phyloP scores from a whole-genome alignment of 1,284 basidiomycete species.

The Tilletiopsis washingtonensis region DNA sequence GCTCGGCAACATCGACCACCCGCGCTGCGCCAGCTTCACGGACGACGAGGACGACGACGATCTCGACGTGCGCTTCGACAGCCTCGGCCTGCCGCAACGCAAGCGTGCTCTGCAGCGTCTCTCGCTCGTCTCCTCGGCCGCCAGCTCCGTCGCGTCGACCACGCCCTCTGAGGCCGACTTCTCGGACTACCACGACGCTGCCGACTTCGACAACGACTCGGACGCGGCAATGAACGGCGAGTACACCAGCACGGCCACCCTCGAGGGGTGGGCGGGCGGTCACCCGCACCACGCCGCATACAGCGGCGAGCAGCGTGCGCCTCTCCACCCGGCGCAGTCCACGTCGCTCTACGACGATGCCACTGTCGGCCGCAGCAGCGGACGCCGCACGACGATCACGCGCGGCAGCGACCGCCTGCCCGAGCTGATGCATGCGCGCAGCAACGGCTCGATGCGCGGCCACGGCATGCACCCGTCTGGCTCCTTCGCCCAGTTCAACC shows the following conservation, averaged over 20 bases:
- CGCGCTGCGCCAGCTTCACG: too few species aligned
- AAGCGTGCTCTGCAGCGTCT: constrained; percentile 24
- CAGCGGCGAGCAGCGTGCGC: too few species aligned
- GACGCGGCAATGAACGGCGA: constrained; percentile 4
- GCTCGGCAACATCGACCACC: too few species aligned
- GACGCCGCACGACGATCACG: constrained; percentile 13
- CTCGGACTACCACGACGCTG: background rate
- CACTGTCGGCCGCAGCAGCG: too few species aligned
- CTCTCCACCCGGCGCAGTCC: too few species aligned
- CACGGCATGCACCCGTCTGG: constrained; percentile 11
- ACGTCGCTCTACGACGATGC: too few species aligned
- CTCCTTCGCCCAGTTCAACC: constrained; percentile 22
- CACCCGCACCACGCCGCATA: too few species aligned
- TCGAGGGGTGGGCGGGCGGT: too few species aligned
- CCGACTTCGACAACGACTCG: constrained; percentile 16
- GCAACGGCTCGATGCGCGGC: constrained; percentile 6
- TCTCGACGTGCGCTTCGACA: constrained; percentile 5
- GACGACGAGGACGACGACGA: constrained; percentile 10
- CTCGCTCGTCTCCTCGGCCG: constrained; percentile 24
- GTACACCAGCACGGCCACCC: constrained; percentile 13
- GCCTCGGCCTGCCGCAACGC: constrained; percentile 12
- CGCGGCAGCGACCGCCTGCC: constrained; percentile 1
- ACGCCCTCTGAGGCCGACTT: constrained; percentile 19
- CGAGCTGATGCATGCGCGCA: constrained; percentile 4
- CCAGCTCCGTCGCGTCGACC: constrained; percentile 29